Evolutionary conservation across 2,329 filamentous ascomycete species (phyloP).

Genomic region (Arachnomyces sp.): DNA sequence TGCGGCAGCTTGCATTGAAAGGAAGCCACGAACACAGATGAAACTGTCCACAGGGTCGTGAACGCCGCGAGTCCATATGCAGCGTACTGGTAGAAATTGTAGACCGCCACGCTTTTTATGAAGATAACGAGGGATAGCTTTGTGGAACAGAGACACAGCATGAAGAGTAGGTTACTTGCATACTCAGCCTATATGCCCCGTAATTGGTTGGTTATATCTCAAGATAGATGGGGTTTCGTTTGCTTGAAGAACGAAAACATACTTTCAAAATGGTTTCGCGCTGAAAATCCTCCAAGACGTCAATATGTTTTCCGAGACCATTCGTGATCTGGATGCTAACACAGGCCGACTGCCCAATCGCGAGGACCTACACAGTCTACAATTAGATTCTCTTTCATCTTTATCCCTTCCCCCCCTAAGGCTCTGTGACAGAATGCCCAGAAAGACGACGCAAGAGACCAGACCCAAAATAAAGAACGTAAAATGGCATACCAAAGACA

Average conservation of each 20-base stretch:
- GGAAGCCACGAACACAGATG: constrained; percentile 7
- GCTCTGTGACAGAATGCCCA: not conserved
- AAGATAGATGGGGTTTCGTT: not conserved
- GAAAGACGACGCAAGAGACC: not conserved
- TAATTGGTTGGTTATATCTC: not conserved
- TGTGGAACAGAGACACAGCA: constrained; percentile 20
- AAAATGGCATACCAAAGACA: constrained; percentile 5
- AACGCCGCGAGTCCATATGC: constrained; percentile 5
- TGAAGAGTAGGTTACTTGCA: constrained; percentile 18
- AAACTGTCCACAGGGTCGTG: constrained; percentile 8
- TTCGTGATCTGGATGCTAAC: constrained; percentile 7
- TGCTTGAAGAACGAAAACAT: not conserved
- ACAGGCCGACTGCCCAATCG: constrained; percentile 8
- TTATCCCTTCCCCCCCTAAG: too few relatives aligned
- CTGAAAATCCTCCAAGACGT: constrained; percentile 5
- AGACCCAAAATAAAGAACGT: not conserved
- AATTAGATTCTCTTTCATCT: too few relatives aligned
- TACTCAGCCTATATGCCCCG: constrained; percentile 17
- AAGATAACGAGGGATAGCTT: constrained; percentile 22
- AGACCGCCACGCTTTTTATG: constrained; percentile 17
- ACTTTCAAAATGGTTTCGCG: constrained; percentile 7
- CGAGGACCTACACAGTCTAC: not conserved
- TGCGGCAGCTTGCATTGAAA: constrained; percentile 10
- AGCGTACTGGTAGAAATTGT: constrained; percentile 6
- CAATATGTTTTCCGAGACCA: constrained; percentile 7